Percentiles rank a stretch among this genome's conserved stretches.
These are phyloP conservation scores for Raphanus hybrid DNA, from an alignment of 441 rosid species.

Conservation along the genomic window DNA sequence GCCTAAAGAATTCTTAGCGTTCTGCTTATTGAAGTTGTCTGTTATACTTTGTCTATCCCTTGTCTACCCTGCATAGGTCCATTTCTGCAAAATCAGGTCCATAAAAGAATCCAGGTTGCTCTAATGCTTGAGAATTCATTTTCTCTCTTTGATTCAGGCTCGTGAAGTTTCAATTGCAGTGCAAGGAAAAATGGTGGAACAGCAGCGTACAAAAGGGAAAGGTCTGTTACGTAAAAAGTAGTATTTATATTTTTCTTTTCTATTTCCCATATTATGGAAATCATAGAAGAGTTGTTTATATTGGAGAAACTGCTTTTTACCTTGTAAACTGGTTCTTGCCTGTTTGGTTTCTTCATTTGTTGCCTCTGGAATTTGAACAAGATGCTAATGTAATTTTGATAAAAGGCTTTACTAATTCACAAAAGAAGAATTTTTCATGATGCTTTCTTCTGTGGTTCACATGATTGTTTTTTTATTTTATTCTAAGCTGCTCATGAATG, in stretches of 20 bases:
- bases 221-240: constrained; percentile 50
- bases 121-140: constrained; percentile 25
- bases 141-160: constrained; percentile 59
- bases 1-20: constrained; percentile 17
- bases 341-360: constrained; percentile 16
- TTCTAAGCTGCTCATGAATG: constrained; percentile 9
- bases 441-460: constrained; percentile 10
- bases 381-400: constrained; percentile 9
- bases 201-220: constrained; percentile 95
- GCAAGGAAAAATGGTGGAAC: constrained; percentile 93
- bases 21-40: constrained; percentile 19
- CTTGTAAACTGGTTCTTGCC: constrained; percentile 24
- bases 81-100: constrained; percentile 11
- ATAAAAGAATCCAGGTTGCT: constrained; percentile 11
- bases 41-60: constrained; percentile 6
- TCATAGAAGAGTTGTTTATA: neutral
- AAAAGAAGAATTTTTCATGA: neutral
- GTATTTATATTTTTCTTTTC: constrained; percentile 10
- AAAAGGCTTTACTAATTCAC: neutral
- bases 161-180: constrained; percentile 93
- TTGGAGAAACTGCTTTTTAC: constrained; percentile 13
- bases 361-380: neutral
- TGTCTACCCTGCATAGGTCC: constrained; percentile 15
- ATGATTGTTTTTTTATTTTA: constrained; percentile 20
- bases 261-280: neutral